Evolutionary conservation across 805 yeast species (phyloP).

Genomic region (Metschnikowia proteae): DNA sequence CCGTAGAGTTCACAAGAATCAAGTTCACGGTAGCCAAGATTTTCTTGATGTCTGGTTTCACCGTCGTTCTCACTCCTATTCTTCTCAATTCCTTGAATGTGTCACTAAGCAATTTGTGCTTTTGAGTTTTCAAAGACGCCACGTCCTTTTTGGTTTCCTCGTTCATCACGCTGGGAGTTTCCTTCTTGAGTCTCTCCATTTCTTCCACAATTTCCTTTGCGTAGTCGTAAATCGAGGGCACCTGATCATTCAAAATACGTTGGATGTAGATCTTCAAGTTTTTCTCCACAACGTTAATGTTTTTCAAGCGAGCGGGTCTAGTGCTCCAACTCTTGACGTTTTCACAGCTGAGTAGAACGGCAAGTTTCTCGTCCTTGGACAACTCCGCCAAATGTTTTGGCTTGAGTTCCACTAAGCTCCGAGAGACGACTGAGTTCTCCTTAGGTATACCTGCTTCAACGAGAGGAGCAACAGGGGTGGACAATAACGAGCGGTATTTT

Average conservation of each 20-base stretch:
- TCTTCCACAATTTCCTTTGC: slow-evolving; percentile 53
- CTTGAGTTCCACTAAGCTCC: not conserved
- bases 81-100: slow-evolving; percentile 68
- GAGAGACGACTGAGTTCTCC: slow-evolving; percentile 8
- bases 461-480: slow-evolving; percentile 46
- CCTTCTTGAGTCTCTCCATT: slow-evolving; percentile 61
- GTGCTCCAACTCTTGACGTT: slow-evolving; percentile 46
- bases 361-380: slow-evolving; percentile 13
- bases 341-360: slow-evolving; percentile 22
- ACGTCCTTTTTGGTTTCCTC: slow-evolving; percentile 68
- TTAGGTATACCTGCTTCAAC: slow-evolving; percentile 56
- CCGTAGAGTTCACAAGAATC: slow-evolving; percentile 52
- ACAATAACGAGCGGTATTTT: slow-evolving; percentile 67
- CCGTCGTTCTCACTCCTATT: slow-evolving; percentile 69
- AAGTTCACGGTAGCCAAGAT: slow-evolving; percentile 59
- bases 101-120: slow-evolving; percentile 72
- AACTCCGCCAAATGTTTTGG: slow-evolving; percentile 3
- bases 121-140: slow-evolving; percentile 75
- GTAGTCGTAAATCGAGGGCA: slow-evolving; percentile 51
- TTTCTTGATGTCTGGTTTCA: slow-evolving; percentile 62
- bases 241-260: slow-evolving; percentile 27
- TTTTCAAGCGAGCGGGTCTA: slow-evolving; percentile 55
- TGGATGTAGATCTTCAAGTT: slow-evolving; percentile 52
- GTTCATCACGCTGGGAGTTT: slow-evolving; percentile 68
- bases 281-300: slow-evolving; percentile 45